A percentile compares a stretch with the other conserved stretches of the same genome.
Evolutionary conservation across 2,329 filamentous ascomycete species (phyloP).

Genomic region (Cladosporium sp.): DNA sequence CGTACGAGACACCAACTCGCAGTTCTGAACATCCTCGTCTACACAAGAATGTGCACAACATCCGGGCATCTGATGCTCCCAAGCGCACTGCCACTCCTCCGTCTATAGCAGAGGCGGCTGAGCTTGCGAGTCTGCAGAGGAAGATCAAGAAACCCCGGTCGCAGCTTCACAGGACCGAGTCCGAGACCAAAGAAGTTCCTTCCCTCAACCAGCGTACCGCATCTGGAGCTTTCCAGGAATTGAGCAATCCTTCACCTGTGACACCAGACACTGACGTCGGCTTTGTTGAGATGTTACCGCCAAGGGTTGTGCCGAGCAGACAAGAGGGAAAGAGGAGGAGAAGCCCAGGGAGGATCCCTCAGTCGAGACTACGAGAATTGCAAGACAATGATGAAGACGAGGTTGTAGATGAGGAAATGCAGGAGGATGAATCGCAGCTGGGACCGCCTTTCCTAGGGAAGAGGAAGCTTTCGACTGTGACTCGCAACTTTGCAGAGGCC

Average conservation of each 20-base stretch:
- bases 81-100: constrained; percentile 51
- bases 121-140: constrained; percentile 46
- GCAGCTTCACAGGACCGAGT: constrained; percentile 26
- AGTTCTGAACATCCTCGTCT: constrained; percentile 12
- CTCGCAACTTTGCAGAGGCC: constrained; percentile 12
- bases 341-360: constrained; percentile 18
- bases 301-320: constrained; percentile 18
- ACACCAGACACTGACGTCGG: constrained; percentile 32
- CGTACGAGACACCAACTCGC: constrained; percentile 23
- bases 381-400: constrained; percentile 25
- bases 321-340: constrained; percentile 18
- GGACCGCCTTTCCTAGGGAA: constrained; percentile 23
- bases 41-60: constrained; percentile 19
- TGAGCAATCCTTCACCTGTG: constrained; percentile 24
- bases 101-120: constrained; percentile 52
- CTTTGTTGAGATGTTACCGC: constrained; percentile 8
- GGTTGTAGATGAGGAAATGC: constrained; percentile 24
- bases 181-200: constrained; percentile 24
- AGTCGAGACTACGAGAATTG: constrained; percentile 26
- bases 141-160: constrained; percentile 48
- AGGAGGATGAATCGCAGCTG: constrained; percentile 27
- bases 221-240: constrained; percentile 17
- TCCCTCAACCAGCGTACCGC: constrained; percentile 25
- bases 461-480: constrained; percentile 13
- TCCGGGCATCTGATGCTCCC: constrained; percentile 31